Evolutionary conservation across 169 alveolate species (phyloP).

Genomic region (Hepatocystis sp.): DNA sequence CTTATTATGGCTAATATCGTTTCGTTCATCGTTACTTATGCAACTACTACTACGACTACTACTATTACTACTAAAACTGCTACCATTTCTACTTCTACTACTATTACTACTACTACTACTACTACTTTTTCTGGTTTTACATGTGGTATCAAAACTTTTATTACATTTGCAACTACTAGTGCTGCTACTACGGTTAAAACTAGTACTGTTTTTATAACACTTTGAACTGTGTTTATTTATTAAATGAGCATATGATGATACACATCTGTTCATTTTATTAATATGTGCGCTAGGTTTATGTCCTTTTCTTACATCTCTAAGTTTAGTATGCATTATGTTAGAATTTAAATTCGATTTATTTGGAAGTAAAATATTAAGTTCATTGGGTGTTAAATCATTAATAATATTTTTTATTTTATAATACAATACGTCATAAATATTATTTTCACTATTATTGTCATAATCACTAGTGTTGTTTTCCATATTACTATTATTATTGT

Average conservation of each 20-base stretch:
- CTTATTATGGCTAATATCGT: neutral
- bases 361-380: conserved; percentile 3
- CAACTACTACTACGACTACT: neutral
- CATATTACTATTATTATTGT: conserved; percentile 1
- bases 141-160: no score
- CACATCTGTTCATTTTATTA: no score
- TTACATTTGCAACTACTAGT: no score
- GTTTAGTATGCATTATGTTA: neutral
- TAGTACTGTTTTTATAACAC: neutral
- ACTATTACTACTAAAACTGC: neutral
- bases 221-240: neutral
- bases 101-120: neutral
- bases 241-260: no score
- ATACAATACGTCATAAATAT: neutral
- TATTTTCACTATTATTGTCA: neutral
- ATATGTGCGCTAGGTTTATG: no score
- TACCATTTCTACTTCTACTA: no score
- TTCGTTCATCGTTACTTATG: conserved; percentile 4
- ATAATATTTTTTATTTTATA: conserved; percentile 8
- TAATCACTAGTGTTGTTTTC: conserved; percentile 1
- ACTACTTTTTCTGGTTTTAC: neutral
- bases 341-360: conserved; percentile 24
- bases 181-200: neutral
- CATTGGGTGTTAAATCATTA: conserved; percentile 7
- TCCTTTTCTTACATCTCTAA: neutral